Conservation (phyloP, 306 rosid genomes). For the Inga laurina region DNA sequence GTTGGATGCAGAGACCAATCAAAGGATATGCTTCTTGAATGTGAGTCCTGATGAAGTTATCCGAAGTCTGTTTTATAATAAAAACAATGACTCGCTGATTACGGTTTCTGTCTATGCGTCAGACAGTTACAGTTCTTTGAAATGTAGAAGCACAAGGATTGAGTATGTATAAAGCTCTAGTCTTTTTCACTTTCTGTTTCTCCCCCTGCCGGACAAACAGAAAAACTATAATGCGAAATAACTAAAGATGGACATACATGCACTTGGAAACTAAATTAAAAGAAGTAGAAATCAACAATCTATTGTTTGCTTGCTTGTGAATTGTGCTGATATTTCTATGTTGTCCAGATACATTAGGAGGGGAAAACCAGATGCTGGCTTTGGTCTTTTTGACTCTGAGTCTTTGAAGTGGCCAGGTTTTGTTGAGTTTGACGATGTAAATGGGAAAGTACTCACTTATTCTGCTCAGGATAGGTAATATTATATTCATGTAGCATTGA, state of each 20-base stretch:
- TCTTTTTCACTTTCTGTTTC: background rate
- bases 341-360: constrained; percentile 79
- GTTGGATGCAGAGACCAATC: constrained; percentile 78
- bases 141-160: constrained; percentile 93
- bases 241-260: background rate
- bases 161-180: constrained; percentile 55
- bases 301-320: constrained; percentile 28
- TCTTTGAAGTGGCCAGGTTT: constrained; percentile 98
- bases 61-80: constrained; percentile 88
- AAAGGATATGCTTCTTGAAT: constrained; percentile 92
- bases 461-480: constrained; percentile 87
- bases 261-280: background rate
- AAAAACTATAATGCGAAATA: background rate
- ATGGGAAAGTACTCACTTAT: constrained; percentile 94
- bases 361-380: constrained; percentile 91
- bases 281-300: constrained; percentile 1
- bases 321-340: constrained; percentile 31
- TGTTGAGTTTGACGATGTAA: constrained; percentile 97
- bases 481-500: background rate
- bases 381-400: constrained; percentile 95
- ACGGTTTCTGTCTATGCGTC: constrained; percentile 98
- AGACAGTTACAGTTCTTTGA: constrained; percentile 94
- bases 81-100: constrained; percentile 93
- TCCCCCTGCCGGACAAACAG: background rate
- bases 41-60: constrained; percentile 95